These are phyloP conservation scores for Hypoxylon sp. DNA, from an alignment of 2,329 filamentous ascomycete genomes.

Conservation along the genomic window DNA sequence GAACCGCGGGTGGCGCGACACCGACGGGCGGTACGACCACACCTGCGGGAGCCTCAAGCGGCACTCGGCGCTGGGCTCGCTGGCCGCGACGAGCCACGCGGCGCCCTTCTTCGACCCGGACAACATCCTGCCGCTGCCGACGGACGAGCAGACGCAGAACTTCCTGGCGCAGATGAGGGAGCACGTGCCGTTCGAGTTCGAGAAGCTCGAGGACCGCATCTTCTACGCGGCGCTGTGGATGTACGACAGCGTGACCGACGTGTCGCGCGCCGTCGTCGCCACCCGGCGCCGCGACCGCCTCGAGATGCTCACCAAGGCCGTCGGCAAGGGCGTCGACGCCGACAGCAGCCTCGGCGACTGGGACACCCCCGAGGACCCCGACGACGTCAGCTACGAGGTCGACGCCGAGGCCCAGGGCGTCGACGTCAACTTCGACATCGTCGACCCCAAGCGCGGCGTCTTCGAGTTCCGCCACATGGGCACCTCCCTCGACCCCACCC, in stretches of 20 bases:
- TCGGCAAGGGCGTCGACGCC: neutral
- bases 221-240: constrained; percentile 29
- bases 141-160: neutral
- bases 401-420: neutral
- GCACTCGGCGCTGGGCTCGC: neutral
- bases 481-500: constrained; percentile 3
- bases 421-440: neutral
- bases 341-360: too few species aligned
- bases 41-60: constrained; percentile 10
- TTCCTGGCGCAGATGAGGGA: constrained; percentile 5
- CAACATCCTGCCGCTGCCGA: neutral
- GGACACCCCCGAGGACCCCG: too few species aligned
- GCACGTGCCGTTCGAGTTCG: constrained; percentile 1
- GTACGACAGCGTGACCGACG: constrained; percentile 7
- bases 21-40: neutral
- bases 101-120: neutral
- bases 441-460: constrained; percentile 30
- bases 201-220: neutral
- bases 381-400: neutral
- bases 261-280: constrained; percentile 5
- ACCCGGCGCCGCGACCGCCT: neutral
- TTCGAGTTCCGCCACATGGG: constrained; percentile 36
- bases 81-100: neutral
- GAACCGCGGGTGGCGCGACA: constrained; percentile 12
- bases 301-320: constrained; percentile 19